Base-by-base conservation (phyloP, 352 stramenopile species). In the Globisporangium megalacanthum region DNA sequence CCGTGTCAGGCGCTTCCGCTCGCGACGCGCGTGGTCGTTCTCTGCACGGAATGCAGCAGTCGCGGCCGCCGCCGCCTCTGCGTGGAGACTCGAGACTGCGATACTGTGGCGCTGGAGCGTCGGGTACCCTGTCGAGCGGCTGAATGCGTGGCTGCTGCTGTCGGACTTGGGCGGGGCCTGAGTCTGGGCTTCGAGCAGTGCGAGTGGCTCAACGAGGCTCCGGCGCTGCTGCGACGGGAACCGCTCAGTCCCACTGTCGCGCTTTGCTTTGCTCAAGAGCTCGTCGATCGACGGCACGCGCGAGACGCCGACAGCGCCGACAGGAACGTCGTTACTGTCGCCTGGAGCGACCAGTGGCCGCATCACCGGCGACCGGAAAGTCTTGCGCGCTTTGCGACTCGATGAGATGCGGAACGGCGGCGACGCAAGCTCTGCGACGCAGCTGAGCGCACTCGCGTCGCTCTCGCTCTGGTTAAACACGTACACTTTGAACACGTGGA, bases 401-500 rank as follows among this genome's bases (percentile, higher is more conserved):
- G 83, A 93, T 31, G 80, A 93, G 55, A 93, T 89, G 17, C 79
- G 65, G 58, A 93, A 93, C 3, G 79, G 54, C 3, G 83, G 80
- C 14, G 83, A 93, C 42, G 71, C 63, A 19, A 93, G 48, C 15
- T 68, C 74, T 0, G 68, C 77, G 33, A 87, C 60, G 51, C 83
- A 93, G 47, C 61, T 69, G 41, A 90, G 59, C 20, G 57, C 60
- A 6, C 45, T 62, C 6, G 57, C 41, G 36, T 78, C 68, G 45
- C 29, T 56, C 35, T 65, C 61, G 41, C 60, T 71, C 4, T 72
- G 33, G 47, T 72, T 65, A 62, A 89, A 89, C 25, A 83, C 68
- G 56, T 86, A 88, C 46, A 91, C 77, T 35, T 83, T 77, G 57
- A 93, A 93, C 11, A 88, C 80, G 65, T 93, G 83, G 54, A 89